Base-by-base conservation (phyloP, 179 eudicot genomes). In the Pouteria campechiana region DNA sequence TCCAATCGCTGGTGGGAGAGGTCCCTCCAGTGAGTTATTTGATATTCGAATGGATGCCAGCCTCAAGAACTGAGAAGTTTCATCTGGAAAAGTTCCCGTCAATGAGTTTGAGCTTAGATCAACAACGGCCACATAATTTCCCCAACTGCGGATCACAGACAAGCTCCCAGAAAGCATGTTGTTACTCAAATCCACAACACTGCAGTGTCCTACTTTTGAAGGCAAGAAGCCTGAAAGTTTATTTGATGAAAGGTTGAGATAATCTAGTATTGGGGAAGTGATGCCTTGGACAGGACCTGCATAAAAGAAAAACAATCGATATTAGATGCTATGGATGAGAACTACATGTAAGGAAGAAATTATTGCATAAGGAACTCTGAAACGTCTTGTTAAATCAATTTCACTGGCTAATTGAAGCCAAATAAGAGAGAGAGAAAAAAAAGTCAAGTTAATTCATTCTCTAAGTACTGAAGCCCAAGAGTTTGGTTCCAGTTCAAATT, bases 201-300 rank as follows among this genome's bases (percentile, higher is more conserved):
- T 60, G 54, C 88, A 79, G 40, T 67, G 68, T 13, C 79, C 83
- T 22, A 62, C 51, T 44, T 52, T 54, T 25, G 39, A 30, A 37
- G 88, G 88, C 53, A 75, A 63, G 35, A 68, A 34, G 17, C 83
- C 88, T 16, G 88, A 75, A 29, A 79, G 63, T 48, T 46, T 72
- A 60, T 79, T 79, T 5, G 72, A 75, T 9, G 88, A 79, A 32
- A 79, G 46, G 23, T 79, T 79, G 35, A 75, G 60, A 34, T 31
- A 39, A 44, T 54, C 50, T 29, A 79, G 52, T 58, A 67, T 72
- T 25, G 62, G 35, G 19, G 79, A 67, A 38, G 63, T 58, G 44
- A 75, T 67, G 17, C 65, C 64, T 33, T 54, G 72, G 3, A 79
- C 55, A 25, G 77, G 75, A 56, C 88, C 88, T 79, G 69, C 17